Percentiles rank a stretch among this genome's conserved stretches.
Evolutionary conservation across 1,139 yeast species (phyloP).

Genomic region (Lipomyces yarrowii): DNA sequence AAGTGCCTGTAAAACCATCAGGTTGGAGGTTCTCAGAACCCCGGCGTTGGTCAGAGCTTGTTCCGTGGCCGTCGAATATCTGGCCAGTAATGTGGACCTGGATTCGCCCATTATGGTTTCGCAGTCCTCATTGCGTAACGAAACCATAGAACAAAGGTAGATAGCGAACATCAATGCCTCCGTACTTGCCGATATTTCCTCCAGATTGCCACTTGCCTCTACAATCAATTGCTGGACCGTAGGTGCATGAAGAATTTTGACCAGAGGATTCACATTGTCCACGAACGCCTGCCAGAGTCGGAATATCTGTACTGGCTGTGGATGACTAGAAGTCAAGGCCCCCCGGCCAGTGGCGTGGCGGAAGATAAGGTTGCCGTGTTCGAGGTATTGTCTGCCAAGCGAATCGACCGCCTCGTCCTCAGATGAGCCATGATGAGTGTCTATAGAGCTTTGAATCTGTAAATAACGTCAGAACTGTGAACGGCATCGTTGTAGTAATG

Average conservation of each 20-base stretch:
- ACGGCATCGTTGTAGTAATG: background rate
- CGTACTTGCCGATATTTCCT: background rate
- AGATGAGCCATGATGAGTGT: background rate
- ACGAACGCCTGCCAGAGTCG: background rate
- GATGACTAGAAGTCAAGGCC: background rate
- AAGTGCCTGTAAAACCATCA: constrained; percentile 4
- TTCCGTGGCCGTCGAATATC: background rate
- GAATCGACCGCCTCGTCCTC: background rate
- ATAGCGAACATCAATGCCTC: constrained; percentile 5
- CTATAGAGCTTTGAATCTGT: background rate
- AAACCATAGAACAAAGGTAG: background rate
- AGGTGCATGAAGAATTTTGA: constrained; percentile 5
- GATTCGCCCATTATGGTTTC: background rate
- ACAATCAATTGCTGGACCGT: background rate
- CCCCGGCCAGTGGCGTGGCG: background rate
- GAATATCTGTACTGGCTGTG: background rate
- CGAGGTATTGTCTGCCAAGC: background rate
- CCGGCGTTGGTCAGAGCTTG: background rate
- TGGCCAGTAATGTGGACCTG: background rate
- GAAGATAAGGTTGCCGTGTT: background rate
- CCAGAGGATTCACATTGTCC: constrained; percentile 1
- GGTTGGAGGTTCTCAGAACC: background rate
- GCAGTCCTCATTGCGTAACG: background rate
- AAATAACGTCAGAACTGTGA: background rate
- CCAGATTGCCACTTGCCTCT: background rate